Percentiles rank a stretch among this genome's conserved stretches.
phyloP scores from a whole-genome alignment of 2,329 filamentous ascomycete genomes.

The Talaromyces funiculosus region DNA sequence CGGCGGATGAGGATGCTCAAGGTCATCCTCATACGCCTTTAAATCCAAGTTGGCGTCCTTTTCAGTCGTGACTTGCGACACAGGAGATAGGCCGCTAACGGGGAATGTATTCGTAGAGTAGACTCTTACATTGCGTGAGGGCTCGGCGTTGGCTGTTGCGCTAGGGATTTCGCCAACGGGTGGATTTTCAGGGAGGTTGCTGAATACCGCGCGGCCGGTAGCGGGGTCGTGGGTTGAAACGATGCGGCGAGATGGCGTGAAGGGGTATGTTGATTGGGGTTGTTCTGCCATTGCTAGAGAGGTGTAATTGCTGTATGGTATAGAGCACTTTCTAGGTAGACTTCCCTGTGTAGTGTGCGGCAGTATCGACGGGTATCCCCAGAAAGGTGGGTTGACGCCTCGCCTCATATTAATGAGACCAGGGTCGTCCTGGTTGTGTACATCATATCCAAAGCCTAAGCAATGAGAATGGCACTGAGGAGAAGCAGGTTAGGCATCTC shows the following conservation, averaged over 20 bases:
- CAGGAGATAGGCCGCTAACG: constrained; percentile 4
- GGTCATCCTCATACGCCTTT: constrained; percentile 4
- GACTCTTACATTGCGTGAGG: constrained; percentile 8
- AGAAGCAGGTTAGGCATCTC: background rate
- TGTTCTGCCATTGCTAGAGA: background rate
- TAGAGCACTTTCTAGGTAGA: background rate
- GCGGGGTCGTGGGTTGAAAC: constrained; percentile 7
- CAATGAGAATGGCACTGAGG: background rate
- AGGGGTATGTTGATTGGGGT: background rate
- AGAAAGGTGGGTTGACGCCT: background rate
- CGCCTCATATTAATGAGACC: background rate
- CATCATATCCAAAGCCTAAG: background rate
- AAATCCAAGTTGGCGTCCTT: background rate
- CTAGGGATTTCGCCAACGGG: background rate
- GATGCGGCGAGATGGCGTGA: constrained; percentile 1
- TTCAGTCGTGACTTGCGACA: constrained; percentile 4
- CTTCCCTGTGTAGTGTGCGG: background rate
- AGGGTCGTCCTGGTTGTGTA: no score
- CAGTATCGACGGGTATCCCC: background rate
- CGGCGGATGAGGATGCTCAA: constrained; percentile 2
- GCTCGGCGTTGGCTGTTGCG: background rate
- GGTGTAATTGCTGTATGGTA: background rate
- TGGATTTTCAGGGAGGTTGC: constrained; percentile 1
- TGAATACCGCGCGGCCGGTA: constrained; percentile 8
- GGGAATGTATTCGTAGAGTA: constrained; percentile 10